Evolutionary conservation across 116 monocot genomes (phyloP).

Genomic region (Cymodocea nodosa): DNA sequence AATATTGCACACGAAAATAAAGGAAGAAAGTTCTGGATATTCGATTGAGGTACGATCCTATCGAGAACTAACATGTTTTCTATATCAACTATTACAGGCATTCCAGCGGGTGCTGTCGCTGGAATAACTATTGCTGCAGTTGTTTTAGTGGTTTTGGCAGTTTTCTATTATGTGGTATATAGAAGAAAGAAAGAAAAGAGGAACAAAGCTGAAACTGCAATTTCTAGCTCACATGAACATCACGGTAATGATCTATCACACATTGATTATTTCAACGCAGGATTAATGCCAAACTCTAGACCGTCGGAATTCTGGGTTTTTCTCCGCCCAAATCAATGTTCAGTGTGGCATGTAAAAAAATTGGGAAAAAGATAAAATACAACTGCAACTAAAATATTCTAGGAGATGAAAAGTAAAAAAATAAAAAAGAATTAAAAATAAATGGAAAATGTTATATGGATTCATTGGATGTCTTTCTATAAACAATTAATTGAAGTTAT

Average conservation of each 20-base stretch:
- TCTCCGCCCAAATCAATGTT: no score
- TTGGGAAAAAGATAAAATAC: no score
- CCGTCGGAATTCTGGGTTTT: no score
- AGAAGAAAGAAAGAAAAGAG: conserved; percentile 10
- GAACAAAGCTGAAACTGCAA: not conserved
- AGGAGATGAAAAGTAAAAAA: no score
- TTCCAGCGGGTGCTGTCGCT: conserved; percentile 21
- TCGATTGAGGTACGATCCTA: not conserved
- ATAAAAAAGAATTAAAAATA: no score
- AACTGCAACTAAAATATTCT: no score
- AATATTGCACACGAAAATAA: not conserved
- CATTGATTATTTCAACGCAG: not conserved
- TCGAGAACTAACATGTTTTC: not conserved
- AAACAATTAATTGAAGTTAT: no score
- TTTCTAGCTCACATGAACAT: not conserved
- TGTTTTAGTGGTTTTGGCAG: not conserved
- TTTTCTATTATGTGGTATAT: not conserved
- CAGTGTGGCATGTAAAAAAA: no score
- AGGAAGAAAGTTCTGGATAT: not conserved
- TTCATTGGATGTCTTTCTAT: no score
- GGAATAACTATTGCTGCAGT: conserved; percentile 18
- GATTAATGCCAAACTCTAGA: no score
- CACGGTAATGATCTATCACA: not conserved
- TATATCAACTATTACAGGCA: conserved; percentile 10
- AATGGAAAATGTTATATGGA: no score